Evolutionary conservation across 2,329 filamentous ascomycete genomes (phyloP).

Genomic region (Fusarium sp.): DNA sequence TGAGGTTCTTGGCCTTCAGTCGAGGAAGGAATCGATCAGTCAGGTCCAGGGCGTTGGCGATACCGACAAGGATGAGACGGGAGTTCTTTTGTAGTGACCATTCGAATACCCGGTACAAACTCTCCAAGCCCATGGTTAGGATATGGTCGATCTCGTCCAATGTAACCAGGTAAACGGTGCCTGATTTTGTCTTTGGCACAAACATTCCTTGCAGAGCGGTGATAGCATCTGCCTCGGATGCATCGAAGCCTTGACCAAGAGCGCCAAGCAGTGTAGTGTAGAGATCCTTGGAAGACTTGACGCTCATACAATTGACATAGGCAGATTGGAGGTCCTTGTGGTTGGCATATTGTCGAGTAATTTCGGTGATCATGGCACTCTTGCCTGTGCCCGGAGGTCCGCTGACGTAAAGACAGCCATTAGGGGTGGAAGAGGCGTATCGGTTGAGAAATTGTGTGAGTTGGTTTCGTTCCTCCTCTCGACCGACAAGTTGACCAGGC

Average conservation of each 20-base stretch:
- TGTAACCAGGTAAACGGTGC: conserved; percentile 79
- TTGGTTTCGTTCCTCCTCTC: conserved; percentile 74
- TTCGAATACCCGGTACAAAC: conserved; percentile 94
- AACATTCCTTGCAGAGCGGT: conserved; percentile 78
- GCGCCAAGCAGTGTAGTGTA: conserved; percentile 83
- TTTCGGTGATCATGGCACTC: conserved; percentile 89
- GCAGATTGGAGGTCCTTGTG: conserved; percentile 71
- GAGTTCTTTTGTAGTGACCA: conserved; percentile 90
- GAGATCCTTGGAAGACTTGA: conserved; percentile 87
- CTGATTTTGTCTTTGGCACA: conserved; percentile 66
- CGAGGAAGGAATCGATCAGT: conserved; percentile 95
- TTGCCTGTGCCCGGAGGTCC: conserved; percentile 97
- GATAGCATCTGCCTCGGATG: conserved; percentile 74
- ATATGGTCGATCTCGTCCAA: conserved; percentile 97
- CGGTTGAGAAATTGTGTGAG: conserved; percentile 75
- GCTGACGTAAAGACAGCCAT: conserved; percentile 92
- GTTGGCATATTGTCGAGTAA: conserved; percentile 69
- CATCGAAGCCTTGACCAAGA: conserved; percentile 66
- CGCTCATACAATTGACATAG: conserved; percentile 97
- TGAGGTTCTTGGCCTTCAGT: conserved; percentile 91
- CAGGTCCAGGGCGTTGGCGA: conserved; percentile 94
- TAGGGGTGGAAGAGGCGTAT: conserved; percentile 67
- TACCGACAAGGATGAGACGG: conserved; percentile 84
- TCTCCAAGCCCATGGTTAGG: conserved; percentile 86
- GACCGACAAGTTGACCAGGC: conserved; percentile 79